Percentiles rank a stretch among this genome's conserved stretches.
Conservation (phyloP, 2,329 filamentous ascomycete genomes). For the Penicillium sp. region DNA sequence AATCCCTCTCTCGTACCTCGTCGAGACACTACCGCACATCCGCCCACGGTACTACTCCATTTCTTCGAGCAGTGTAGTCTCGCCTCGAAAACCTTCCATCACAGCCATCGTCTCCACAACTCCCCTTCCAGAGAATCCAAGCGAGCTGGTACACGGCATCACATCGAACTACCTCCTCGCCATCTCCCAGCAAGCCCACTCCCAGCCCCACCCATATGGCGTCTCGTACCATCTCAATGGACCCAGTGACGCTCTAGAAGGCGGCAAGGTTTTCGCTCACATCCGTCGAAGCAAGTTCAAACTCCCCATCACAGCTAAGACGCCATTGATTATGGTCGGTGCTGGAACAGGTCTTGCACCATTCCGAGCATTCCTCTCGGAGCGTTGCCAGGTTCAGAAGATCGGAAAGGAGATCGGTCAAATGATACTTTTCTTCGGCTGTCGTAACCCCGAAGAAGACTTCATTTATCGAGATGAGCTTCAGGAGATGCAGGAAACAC, state of each 20-base stretch:
- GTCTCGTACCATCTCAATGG: constrained; percentile 78
- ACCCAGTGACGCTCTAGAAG: constrained; percentile 87
- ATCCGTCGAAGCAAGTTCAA: constrained; percentile 97
- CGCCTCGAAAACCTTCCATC: constrained; percentile 63
- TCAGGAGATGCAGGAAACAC: constrained; percentile 18
- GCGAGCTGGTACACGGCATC: constrained; percentile 78
- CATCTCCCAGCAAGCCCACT: constrained; percentile 54
- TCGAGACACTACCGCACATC: constrained; percentile 83
- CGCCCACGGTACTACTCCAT: constrained; percentile 96
- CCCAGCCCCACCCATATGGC: constrained; percentile 72
- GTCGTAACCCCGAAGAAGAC: constrained; percentile 37
- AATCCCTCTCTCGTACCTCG: constrained; percentile 83
- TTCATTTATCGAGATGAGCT: constrained; percentile 38
- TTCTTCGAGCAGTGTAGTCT: constrained; percentile 59
- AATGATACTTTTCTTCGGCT: constrained; percentile 47
- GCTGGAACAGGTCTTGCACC: constrained; percentile 54
- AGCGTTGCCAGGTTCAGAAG: constrained; percentile 38
- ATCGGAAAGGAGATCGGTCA: constrained; percentile 38
- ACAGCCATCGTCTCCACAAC: constrained; percentile 86
- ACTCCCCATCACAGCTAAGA: constrained; percentile 58
- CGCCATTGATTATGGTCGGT: constrained; percentile 55
- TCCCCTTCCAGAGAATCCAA: constrained; percentile 65
- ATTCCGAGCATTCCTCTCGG: constrained; percentile 45
- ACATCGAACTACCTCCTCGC: constrained; percentile 92
- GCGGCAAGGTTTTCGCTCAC: constrained; percentile 84